Evolutionary conservation across 2,329 filamentous ascomycete species (phyloP).

Genomic region (Arthrobotrys entomopaga): DNA sequence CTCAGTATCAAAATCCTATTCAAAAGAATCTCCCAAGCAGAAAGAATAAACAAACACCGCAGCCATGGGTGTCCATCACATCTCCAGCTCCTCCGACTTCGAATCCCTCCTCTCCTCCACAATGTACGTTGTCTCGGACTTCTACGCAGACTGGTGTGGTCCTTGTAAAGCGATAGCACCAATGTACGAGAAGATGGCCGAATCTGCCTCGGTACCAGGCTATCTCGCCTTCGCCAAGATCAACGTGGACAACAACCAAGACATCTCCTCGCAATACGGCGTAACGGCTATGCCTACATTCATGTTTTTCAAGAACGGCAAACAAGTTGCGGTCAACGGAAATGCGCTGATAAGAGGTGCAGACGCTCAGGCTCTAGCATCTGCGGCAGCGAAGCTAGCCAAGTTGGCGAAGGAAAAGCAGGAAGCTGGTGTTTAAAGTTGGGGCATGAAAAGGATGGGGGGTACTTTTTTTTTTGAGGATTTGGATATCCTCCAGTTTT

Average conservation of each 20-base stretch:
- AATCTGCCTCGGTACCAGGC: constrained; percentile 65
- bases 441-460: neutral
- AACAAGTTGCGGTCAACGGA: constrained; percentile 78
- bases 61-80: constrained; percentile 9
- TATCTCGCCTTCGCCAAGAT: constrained; percentile 83
- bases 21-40: no score
- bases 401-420: constrained; percentile 9
- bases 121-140: constrained; percentile 86
- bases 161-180: constrained; percentile 93
- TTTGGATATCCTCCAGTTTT: no score
- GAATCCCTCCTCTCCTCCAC: constrained; percentile 72
- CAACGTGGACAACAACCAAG: constrained; percentile 83
- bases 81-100: constrained; percentile 59
- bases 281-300: constrained; percentile 89
- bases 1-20: no score
- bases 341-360: constrained; percentile 52
- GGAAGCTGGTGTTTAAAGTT: constrained; percentile 3
- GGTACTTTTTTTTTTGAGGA: no score
- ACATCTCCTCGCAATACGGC: constrained; percentile 78
- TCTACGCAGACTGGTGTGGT: constrained; percentile 89
- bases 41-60: no score
- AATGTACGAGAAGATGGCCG: constrained; percentile 73
- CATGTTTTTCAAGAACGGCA: constrained; percentile 80
- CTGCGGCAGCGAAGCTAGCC: constrained; percentile 2
- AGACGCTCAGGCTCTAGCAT: neutral